Evolutionary conservation across 495 filamentous ascomycete species (phyloP).

Genomic region (Podospora australis): DNA sequence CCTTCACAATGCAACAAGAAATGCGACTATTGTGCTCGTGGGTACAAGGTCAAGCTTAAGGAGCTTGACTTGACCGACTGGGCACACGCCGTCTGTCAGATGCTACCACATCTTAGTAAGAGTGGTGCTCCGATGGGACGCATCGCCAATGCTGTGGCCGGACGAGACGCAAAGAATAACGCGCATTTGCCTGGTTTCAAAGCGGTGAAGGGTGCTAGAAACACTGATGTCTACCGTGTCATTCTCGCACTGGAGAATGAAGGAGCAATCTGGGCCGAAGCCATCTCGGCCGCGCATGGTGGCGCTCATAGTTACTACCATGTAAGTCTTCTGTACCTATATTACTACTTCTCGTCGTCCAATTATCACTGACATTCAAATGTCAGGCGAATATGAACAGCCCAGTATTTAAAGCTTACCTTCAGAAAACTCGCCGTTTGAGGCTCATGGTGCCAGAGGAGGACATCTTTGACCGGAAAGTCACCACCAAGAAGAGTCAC

Average conservation of each 20-base stretch:
- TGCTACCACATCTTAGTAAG: slow-evolving; percentile 45
- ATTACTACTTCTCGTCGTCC: neutral
- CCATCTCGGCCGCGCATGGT: slow-evolving; percentile 9
- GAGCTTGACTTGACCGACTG: slow-evolving; percentile 71
- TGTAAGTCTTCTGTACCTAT: neutral
- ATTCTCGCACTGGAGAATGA: slow-evolving; percentile 42
- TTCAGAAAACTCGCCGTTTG: neutral
- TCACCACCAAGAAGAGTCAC: neutral
- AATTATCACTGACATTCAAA: neutral
- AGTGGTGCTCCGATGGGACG: slow-evolving; percentile 44
- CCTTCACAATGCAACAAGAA: slow-evolving; percentile 59
- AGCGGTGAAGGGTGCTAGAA: slow-evolving; percentile 38
- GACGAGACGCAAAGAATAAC: slow-evolving; percentile 38
- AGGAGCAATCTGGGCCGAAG: slow-evolving; percentile 25
- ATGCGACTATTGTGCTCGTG: slow-evolving; percentile 85
- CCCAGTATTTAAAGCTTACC: neutral
- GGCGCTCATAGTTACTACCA: slow-evolving; percentile 1
- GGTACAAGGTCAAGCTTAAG: slow-evolving; percentile 42
- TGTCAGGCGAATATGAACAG: too few species aligned
- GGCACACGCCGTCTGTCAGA: slow-evolving; percentile 57
- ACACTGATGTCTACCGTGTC: slow-evolving; percentile 43
- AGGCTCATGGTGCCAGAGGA: neutral
- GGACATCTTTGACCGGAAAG: neutral
- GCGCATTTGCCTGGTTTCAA: slow-evolving; percentile 26
- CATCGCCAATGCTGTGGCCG: slow-evolving; percentile 45